Percentiles rank a stretch among this genome's conserved stretches.
These are phyloP conservation scores for Scutellaria baicalensis DNA, from an alignment of 257 asterid genomes.

Conservation along the genomic window DNA sequence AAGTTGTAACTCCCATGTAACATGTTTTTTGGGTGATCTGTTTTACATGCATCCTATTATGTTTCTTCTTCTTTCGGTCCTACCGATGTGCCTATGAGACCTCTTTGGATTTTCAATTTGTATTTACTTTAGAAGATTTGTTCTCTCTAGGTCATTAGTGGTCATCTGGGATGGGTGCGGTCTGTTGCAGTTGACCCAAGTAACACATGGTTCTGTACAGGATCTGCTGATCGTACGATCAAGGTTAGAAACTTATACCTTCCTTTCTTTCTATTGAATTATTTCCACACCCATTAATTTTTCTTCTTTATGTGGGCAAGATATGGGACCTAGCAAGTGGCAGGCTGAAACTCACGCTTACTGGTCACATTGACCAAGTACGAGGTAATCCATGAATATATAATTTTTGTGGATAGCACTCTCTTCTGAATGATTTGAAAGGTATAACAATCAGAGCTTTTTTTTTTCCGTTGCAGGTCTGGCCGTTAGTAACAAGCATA, in stretches of 20 bases:
- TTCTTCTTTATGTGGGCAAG: constrained; percentile 26
- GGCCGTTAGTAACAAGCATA: constrained; percentile 80
- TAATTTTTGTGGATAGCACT: not conserved
- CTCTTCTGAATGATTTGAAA: not conserved
- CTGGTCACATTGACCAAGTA: constrained; percentile 90
- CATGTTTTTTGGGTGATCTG: not conserved
- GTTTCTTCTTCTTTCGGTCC: not conserved
- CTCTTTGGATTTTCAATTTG: not conserved
- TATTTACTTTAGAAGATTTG: constrained; percentile 4
- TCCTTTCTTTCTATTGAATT: not conserved
- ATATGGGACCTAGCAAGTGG: constrained; percentile 95
- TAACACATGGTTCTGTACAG: constrained; percentile 84
- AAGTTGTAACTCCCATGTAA: not conserved
- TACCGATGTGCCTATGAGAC: not conserved
- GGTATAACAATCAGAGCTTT: not conserved
- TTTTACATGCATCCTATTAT: not conserved
- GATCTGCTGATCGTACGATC: constrained; percentile 93
- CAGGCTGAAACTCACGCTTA: constrained; percentile 71
- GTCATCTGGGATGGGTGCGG: constrained; percentile 93
- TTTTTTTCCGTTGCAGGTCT: constrained; percentile 45
- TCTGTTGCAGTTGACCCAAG: constrained; percentile 96
- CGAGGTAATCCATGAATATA: constrained; percentile 66
- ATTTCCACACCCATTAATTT: not conserved
- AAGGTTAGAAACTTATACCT: constrained; percentile 39
- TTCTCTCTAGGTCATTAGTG: constrained; percentile 76